Percentiles rank a stretch among this genome's conserved stretches.
Evolutionary conservation across 139 green algal genomes (phyloP).

Genomic region (Chlorella sp.): DNA sequence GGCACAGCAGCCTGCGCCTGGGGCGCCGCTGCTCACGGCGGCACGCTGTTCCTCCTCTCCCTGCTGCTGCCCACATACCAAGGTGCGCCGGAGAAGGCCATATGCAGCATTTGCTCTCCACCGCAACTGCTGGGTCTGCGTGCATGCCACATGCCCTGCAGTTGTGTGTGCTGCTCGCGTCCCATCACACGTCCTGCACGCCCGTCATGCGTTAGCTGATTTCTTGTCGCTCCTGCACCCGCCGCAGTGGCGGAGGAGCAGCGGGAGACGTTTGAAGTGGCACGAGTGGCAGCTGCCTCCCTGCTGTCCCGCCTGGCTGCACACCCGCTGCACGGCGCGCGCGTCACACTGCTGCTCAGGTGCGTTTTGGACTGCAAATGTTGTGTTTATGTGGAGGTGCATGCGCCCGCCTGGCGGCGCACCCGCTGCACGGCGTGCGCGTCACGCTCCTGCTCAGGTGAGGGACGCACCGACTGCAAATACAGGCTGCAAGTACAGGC

Average conservation of each 20-base stretch:
- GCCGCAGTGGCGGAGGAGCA: slow-evolving; percentile 10
- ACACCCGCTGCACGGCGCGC: slow-evolving; percentile 75
- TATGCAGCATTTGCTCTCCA: neutral
- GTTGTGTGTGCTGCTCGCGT: neutral
- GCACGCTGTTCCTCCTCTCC: slow-evolving; percentile 77
- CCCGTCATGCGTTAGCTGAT: neutral
- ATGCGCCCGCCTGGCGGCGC: slow-evolving; percentile 56
- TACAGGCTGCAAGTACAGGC: too few relatives aligned
- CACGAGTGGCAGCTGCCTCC: slow-evolving; percentile 58
- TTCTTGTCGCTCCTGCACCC: too few relatives aligned
- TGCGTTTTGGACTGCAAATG: neutral
- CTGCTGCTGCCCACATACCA: slow-evolving; percentile 65
- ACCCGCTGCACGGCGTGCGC: slow-evolving; percentile 76
- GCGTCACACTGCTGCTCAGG: slow-evolving; percentile 39
- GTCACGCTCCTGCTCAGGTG: slow-evolving; percentile 33
- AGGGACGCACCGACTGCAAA: too few relatives aligned
- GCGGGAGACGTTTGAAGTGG: slow-evolving; percentile 25
- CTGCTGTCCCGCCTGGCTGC: slow-evolving; percentile 68
- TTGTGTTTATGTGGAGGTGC: neutral
- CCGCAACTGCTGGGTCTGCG: neutral
- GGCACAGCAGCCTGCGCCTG: slow-evolving; percentile 48
- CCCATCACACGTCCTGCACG: neutral
- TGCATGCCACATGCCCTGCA: neutral
- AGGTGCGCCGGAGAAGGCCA: neutral
- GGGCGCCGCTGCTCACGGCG: slow-evolving; percentile 66